Conservation (phyloP, 768 basidiomycete species). For the Leccinum boreale region DNA sequence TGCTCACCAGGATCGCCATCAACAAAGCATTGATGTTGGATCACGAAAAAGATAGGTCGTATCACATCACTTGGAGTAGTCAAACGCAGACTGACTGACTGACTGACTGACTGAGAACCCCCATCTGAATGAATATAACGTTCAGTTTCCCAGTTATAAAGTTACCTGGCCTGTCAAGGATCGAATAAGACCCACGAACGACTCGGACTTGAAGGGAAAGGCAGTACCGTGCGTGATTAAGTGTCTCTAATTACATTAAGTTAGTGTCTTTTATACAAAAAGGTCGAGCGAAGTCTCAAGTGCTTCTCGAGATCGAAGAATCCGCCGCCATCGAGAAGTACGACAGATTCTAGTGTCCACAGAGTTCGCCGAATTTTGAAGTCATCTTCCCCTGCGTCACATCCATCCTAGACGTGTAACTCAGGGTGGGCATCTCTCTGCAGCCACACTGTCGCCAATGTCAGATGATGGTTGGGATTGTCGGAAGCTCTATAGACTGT, state of each 20-base stretch:
- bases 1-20: constrained; percentile 12
- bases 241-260: no score
- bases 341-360: neutral
- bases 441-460: neutral
- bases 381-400: neutral
- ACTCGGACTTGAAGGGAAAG: no score
- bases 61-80: no score
- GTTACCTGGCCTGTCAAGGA: no score
- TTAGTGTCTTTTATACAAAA: no score
- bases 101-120: constrained; percentile 13
- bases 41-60: no score
- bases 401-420: neutral
- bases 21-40: constrained; percentile 9
- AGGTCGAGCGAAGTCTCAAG: neutral
- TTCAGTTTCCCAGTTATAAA: neutral
- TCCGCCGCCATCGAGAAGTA: no score
- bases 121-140: constrained; percentile 14
- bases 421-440: neutral
- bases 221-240: no score
- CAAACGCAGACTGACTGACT: constrained; percentile 1
- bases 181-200: no score
- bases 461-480: neutral
- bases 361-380: neutral
- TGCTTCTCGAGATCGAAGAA: neutral
- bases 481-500: neutral